phyloP scores from a whole-genome alignment of 1,139 yeast genomes.

The Scheffersomyces lignicola region DNA sequence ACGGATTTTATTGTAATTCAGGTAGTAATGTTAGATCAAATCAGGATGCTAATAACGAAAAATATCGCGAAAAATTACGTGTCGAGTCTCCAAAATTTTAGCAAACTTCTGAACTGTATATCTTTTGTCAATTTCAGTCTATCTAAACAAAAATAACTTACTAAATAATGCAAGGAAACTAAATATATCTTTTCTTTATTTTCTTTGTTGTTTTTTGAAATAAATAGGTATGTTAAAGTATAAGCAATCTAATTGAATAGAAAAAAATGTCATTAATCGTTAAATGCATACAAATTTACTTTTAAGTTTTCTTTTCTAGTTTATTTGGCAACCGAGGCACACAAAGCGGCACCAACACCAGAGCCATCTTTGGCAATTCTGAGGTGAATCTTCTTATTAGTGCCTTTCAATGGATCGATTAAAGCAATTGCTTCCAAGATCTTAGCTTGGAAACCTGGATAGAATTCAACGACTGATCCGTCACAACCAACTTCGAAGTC shows the following conservation, averaged over 20 bases:
- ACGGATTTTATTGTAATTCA: no score
- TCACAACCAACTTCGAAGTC: slow-evolving; percentile 92
- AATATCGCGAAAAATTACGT: no score
- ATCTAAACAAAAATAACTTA: no score
- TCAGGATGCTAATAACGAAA: no score
- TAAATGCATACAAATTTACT: slow-evolving; percentile 1
- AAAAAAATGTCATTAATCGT: slow-evolving; percentile 3
- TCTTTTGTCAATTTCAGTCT: no score
- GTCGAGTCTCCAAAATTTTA: no score
- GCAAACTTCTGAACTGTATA: no score
- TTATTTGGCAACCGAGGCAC: slow-evolving; percentile 53
- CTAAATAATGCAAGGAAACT: no score
- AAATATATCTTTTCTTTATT: no score
- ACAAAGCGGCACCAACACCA: slow-evolving; percentile 94
- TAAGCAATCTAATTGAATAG: background rate
- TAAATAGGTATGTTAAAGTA: background rate
- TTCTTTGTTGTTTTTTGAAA: no score
- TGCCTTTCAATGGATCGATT: slow-evolving; percentile 70
- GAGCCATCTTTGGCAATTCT: slow-evolving; percentile 91
- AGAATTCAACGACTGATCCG: slow-evolving; percentile 89
- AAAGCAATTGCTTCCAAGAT: slow-evolving; percentile 72
- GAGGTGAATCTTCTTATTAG: slow-evolving; percentile 66
- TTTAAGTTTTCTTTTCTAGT: background rate
- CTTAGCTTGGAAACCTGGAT: slow-evolving; percentile 81
- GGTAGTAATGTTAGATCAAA: no score